phyloP scores from a whole-genome alignment of 2,329 filamentous ascomycete species.

The Dactylellina drechsleri region DNA sequence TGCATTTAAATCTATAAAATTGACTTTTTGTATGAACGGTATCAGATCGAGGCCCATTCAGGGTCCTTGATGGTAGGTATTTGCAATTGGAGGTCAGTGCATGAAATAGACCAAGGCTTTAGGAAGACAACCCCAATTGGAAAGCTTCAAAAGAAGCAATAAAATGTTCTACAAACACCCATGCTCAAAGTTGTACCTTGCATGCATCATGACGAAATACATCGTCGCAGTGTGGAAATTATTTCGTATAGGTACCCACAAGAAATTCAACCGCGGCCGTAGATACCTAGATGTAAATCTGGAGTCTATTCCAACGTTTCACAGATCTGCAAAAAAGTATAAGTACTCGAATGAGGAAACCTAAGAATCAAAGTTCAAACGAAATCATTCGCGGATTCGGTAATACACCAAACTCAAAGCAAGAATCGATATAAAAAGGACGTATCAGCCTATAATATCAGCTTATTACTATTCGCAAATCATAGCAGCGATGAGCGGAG shows the following conservation, averaged over 20 bases:
- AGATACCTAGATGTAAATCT: background rate
- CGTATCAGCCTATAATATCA: too few relatives aligned
- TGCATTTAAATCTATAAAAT: too few relatives aligned
- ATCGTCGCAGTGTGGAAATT: conserved; percentile 26
- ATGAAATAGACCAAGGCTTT: background rate
- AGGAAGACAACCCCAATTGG: too few relatives aligned
- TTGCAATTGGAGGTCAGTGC: background rate
- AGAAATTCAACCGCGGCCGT: conserved; percentile 24
- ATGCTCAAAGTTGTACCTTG: conserved; percentile 23
- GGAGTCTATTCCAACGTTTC: background rate
- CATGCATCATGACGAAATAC: conserved; percentile 52
- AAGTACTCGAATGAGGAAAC: background rate
- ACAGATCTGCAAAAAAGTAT: background rate
- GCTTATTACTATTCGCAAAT: background rate
- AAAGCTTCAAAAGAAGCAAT: too few relatives aligned
- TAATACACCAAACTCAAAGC: too few relatives aligned
- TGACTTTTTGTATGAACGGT: too few relatives aligned
- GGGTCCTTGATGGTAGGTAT: background rate
- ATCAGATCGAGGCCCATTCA: too few relatives aligned
- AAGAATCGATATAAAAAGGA: too few relatives aligned
- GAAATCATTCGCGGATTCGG: background rate
- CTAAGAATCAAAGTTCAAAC: too few relatives aligned
- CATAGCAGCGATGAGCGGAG: conserved; percentile 9
- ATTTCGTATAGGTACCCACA: background rate
- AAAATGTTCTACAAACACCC: background rate